Percentiles rank a stretch among this genome's conserved stretches.
phyloP scores from a whole-genome alignment of 371 early-diverging fungal species.

The Lichtheimia hyalospora region DNA sequence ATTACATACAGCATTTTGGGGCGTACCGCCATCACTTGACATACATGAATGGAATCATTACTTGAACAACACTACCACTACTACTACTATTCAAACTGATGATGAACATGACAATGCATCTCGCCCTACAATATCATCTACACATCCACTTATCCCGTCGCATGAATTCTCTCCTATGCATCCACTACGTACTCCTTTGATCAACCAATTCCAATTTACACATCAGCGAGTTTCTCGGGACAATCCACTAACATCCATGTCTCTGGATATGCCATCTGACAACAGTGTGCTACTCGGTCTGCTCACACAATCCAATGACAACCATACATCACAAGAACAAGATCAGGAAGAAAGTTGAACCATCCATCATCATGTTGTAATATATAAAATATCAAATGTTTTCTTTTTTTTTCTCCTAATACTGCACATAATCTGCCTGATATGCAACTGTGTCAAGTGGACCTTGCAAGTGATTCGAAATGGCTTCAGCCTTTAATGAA shows the following conservation, averaged over 20 bases:
- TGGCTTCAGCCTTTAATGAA: slow-evolving; percentile 40
- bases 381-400: neutral
- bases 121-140: neutral
- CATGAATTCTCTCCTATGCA: slow-evolving; percentile 14
- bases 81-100: neutral
- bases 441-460: slow-evolving; percentile 54
- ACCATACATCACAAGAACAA: neutral
- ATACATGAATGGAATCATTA: slow-evolving; percentile 30
- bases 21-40: slow-evolving; percentile 26
- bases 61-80: slow-evolving; percentile 11
- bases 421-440: neutral
- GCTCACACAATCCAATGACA: neutral
- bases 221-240: too few species aligned
- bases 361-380: neutral
- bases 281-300: neutral
- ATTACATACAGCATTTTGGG: slow-evolving; percentile 26
- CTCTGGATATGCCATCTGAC: neutral
- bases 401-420: neutral
- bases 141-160: slow-evolving; percentile 8
- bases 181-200: slow-evolving; percentile 1
- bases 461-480: slow-evolving; percentile 59
- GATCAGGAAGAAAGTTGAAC: neutral
- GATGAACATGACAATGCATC: neutral
- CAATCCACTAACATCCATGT: neutral
- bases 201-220: too few species aligned